Evolutionary conservation across 176 grass and related monocot genomes (phyloP), one percentile per base, ranked within the genome.

Genomic region (Metroxylon sagu): DNA sequence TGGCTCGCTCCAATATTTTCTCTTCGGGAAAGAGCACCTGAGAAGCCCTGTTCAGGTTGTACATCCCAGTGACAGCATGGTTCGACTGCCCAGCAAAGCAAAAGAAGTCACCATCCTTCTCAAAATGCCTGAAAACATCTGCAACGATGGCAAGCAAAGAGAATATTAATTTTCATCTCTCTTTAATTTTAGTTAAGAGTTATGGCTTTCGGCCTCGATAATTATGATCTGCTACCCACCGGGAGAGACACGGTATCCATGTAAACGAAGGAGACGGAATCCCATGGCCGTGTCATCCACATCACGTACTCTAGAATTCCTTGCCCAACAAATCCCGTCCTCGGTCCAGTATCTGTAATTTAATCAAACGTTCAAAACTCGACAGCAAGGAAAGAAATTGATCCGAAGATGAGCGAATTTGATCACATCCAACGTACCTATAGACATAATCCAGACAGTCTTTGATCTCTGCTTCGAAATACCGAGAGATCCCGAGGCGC

Each of bases 41-140:
- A 60, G 82, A 71, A 8, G 87, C 79, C 23, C 79, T 79, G 49
- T 92, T 88, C n/a, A 98, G 68, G 63, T 98, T 98, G 68, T 98
- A 98, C 78, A 98, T 98, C 49, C 87, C 93, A 1, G 84, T 98
- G 53, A 98, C 72, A 0, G 87, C 93, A 58, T 98, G 93, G 69
- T 72, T 98, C 50, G 87, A 88, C 56, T 98, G 93, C 67, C 93
- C 87, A 1, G 75, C 70, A 21, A 92, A 98, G 59, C 87, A 91
- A 65, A 88, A 77, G 76, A 98, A 98, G 57, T 80, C 76, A 0
- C 79, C 93, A 19, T 88, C 84, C 67, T 85, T 98, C 87, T 92
- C 84, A 35, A 98, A 98, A 21, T 83, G 75, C 60, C 78, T 74
- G 8, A 98, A 92, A 69, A 88, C 84, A 18, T 48, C 93, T 98